A percentile compares a stretch with the other conserved stretches of the same genome.
phyloP scores from a whole-genome alignment of 352 stramenopile genomes.

The Nothophytophthora sp. region DNA sequence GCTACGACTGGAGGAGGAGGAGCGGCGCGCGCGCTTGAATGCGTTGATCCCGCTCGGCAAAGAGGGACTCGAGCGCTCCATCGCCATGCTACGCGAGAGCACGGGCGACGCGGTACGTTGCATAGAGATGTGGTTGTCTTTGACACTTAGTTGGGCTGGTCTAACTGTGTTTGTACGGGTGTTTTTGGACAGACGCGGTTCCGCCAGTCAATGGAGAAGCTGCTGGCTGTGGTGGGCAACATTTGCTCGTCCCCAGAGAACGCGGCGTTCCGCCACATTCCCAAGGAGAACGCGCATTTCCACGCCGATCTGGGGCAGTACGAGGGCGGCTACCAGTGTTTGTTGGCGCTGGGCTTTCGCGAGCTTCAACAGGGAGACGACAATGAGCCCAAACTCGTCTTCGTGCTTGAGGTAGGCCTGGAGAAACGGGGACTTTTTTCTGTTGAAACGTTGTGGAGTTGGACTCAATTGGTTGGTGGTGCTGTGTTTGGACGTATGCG shows the following conservation, averaged over 20 bases:
- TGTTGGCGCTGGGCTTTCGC: constrained; percentile 76
- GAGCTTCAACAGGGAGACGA: constrained; percentile 53
- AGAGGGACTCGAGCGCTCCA: constrained; percentile 39
- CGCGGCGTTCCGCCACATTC: constrained; percentile 66
- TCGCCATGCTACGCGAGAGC: constrained; percentile 45
- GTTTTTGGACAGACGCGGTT: constrained; percentile 24
- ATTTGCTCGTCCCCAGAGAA: constrained; percentile 79
- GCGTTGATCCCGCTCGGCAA: constrained; percentile 37
- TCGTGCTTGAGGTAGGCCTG: constrained; percentile 63
- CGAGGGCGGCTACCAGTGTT: constrained; percentile 53
- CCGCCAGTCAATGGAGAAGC: constrained; percentile 44
- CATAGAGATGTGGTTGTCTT: background rate
- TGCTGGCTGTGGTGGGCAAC: constrained; percentile 55
- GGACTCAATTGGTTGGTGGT: background rate
- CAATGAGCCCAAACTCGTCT: constrained; percentile 39
- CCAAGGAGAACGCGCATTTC: constrained; percentile 72
- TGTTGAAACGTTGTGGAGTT: too few relatives aligned
- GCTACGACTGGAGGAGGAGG: constrained; percentile 32
- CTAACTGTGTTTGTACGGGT: too few relatives aligned
- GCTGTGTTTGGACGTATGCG: constrained; percentile 4
- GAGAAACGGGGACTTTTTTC: too few relatives aligned
- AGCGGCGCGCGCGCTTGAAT: constrained; percentile 31
- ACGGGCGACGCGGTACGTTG: constrained; percentile 30
- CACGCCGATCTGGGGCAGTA: constrained; percentile 68
- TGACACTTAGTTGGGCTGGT: background rate